Conservation (phyloP, 2,329 filamentous ascomycete genomes). For the Didymosphaeria variabile region DNA sequence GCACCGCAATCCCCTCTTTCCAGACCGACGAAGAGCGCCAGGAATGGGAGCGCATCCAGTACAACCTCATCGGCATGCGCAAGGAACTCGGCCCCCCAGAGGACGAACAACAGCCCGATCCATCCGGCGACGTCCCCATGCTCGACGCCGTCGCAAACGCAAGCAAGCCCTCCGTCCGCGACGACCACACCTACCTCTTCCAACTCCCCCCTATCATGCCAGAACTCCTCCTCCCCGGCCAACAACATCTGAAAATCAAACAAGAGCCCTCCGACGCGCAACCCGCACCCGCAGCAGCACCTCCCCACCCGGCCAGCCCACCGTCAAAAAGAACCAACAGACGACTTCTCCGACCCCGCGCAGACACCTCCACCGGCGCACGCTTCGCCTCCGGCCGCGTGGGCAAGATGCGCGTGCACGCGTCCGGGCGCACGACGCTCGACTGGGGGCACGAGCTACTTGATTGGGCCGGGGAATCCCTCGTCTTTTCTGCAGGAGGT, state of each 20-base stretch:
- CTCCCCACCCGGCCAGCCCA: conserved; percentile 4
- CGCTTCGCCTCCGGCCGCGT: conserved; percentile 63
- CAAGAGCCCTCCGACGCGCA: conserved; percentile 34
- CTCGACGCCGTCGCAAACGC: conserved; percentile 30
- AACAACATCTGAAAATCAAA: conserved; percentile 29
- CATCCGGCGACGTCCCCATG: conserved; percentile 55
- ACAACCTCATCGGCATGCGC: conserved; percentile 57
- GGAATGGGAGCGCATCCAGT: conserved; percentile 60
- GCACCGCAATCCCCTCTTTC: conserved; percentile 51
- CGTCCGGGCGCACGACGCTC: conserved; percentile 68
- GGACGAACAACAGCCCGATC: conserved; percentile 39
- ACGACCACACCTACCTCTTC: conserved; percentile 68
- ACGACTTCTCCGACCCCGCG: conserved; percentile 33
- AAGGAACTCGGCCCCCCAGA: conserved; percentile 57
- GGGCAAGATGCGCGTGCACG: conserved; percentile 69
- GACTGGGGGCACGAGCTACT: conserved; percentile 70
- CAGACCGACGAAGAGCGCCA: conserved; percentile 63
- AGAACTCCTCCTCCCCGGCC: conserved; percentile 56
- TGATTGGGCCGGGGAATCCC: conserved; percentile 64
- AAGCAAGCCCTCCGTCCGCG: conserved; percentile 46
- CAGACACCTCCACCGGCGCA: conserved; percentile 31
- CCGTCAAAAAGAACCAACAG: conserved; percentile 31
- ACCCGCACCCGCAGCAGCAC: conserved; percentile 19
- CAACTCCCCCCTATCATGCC: conserved; percentile 71
- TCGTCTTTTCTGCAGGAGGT: conserved; percentile 70